These are phyloP conservation scores for Colletotrichum euphorbiae DNA, from an alignment of 2,329 filamentous ascomycete species.

Conservation along the genomic window DNA sequence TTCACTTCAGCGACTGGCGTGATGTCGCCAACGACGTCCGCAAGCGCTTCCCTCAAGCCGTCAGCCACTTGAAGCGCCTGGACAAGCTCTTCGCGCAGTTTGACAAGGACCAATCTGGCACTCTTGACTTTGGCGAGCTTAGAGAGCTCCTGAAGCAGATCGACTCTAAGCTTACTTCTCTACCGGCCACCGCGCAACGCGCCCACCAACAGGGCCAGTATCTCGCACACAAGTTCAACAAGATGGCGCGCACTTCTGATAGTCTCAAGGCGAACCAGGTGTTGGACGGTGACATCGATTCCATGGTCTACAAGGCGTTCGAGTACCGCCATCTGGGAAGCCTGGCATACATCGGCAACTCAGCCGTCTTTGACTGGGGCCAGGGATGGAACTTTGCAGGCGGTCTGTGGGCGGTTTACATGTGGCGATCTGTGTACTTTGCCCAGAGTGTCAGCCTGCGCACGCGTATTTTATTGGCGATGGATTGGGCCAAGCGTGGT, in stretches of 20 bases:
- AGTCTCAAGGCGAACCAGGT: constrained; percentile 85
- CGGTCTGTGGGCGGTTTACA: constrained; percentile 91
- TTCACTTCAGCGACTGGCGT: constrained; percentile 91
- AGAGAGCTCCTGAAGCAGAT: constrained; percentile 90
- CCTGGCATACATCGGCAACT: constrained; percentile 95
- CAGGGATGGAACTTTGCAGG: constrained; percentile 82
- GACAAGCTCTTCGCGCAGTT: constrained; percentile 93
- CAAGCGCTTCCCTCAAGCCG: constrained; percentile 90
- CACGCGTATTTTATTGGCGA: constrained; percentile 88
- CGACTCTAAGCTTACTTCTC: constrained; percentile 91
- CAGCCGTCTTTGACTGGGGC: constrained; percentile 90
- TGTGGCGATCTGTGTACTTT: constrained; percentile 97
- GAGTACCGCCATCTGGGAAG: constrained; percentile 93
- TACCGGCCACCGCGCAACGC: constrained; percentile 95
- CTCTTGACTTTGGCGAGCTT: constrained; percentile 93
- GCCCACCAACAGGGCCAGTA: constrained; percentile 97
- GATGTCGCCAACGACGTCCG: constrained; percentile 85
- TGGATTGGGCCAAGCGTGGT: constrained; percentile 99
- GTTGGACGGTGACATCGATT: constrained; percentile 89
- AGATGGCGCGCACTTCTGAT: constrained; percentile 81
- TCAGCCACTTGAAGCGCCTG: constrained; percentile 86
- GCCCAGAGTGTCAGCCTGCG: constrained; percentile 95
- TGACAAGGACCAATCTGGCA: constrained; percentile 92
- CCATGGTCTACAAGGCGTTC: constrained; percentile 92
- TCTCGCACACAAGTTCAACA: constrained; percentile 93